phyloP scores from a whole-genome alignment of 192 early-diverging fungal genomes.

The Coemansia sp. region DNA sequence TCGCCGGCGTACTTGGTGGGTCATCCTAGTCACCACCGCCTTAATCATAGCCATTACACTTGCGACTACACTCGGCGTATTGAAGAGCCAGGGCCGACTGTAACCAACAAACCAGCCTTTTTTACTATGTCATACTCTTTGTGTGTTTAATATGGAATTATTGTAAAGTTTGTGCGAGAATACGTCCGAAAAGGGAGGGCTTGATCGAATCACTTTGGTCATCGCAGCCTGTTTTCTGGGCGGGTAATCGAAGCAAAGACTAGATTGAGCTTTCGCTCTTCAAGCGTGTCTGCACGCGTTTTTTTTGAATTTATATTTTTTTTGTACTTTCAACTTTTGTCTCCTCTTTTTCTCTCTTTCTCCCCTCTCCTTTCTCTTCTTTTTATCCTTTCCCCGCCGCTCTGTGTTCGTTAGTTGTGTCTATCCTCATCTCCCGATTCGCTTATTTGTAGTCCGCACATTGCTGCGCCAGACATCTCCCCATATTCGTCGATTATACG shows the following conservation, averaged over 20 bases:
- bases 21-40: slow-evolving; percentile 14
- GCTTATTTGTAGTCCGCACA: neutral
- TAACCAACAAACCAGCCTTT: slow-evolving; percentile 1
- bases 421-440: slow-evolving; percentile 8
- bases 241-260: neutral
- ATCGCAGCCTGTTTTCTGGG: neutral
- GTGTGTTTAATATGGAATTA: neutral
- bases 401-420: neutral
- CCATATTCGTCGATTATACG: slow-evolving; percentile 8
- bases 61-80: slow-evolving; percentile 13
- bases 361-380: neutral
- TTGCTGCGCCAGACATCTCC: neutral
- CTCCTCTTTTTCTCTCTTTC: neutral
- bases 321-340: neutral
- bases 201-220: neutral
- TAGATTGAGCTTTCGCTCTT: neutral
- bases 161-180: neutral
- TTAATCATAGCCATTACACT: slow-evolving; percentile 20
- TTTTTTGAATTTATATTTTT: neutral
- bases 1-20: slow-evolving; percentile 23
- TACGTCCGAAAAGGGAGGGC: neutral
- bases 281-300: neutral
- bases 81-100: slow-evolving; percentile 20
- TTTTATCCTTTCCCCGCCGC: slow-evolving; percentile 7
- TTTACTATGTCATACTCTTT: neutral